Base-by-base conservation (phyloP, 2,329 filamentous ascomycete species). In the Claviceps humidiphila region DNA sequence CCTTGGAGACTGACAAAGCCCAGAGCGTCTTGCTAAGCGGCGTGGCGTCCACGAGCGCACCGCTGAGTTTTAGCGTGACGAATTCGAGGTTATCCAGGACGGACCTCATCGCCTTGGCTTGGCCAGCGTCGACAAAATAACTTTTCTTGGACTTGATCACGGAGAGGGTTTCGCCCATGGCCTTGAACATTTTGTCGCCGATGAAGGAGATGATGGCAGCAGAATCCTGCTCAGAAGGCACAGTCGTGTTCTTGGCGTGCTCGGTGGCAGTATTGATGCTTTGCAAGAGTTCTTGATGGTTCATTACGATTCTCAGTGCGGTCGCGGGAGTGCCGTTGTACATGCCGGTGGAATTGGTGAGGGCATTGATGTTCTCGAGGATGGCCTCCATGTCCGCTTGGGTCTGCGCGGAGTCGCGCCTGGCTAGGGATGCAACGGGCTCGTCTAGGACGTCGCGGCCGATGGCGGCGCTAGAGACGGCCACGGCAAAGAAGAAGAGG, bases 401-500 rank as follows among this genome's bases (percentile, higher is more conserved):
- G 48, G 47, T 13, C 17, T 38, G 24, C 4, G 22, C n/a, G 39
- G 20, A 38, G 48, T 53, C 48, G 39, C 52, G 52, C 52, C 30
- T 30, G 30, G 30, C 30, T 30, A 30, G 30, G 30, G 30, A 30
- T 30, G 30, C 30, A 9, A 30, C 30, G 39, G 16, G 17, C 17
- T 41, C 16, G 39, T 41, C 17, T 8, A 4, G 39, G n/a, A n/a
- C 16, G 39, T 41, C 30, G 26, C 8, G 3, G 26, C 44, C 44
- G 45, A 51, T 37, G 49, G 49, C 44, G 40, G 52, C 51, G 49
- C 49, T 45, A 26, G 48, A 40, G 45, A 30, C 49, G 22, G 52
- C 43, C 3, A 46, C 49, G 43, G 52, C 49, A 16, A 54, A 49
- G 41, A 49, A 45, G 49, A 54, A 9, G 20, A 54, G n/a, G 52